Base-by-base conservation (phyloP, 1,284 basidiomycete species). In the Rhodotorula sp. region DNA sequence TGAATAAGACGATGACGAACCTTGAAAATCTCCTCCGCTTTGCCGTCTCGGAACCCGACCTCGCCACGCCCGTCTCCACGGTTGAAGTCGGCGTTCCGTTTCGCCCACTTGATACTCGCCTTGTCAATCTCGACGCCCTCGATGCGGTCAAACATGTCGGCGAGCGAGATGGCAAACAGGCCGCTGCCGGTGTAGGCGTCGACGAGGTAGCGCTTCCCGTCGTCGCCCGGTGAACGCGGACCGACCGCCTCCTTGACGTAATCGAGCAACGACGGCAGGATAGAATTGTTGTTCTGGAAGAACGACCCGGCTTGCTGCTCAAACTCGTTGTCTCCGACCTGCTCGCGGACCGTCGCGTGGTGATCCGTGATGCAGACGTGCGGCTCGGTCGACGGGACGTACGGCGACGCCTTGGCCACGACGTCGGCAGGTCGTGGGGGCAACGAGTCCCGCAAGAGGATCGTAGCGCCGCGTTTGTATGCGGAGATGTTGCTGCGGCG, bases 181-280 rank as follows among this genome's bases (percentile, higher is more conserved):
- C 96, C 96, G 8, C 89, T 89, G 51, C 92, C 93, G 80, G 93
- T 95, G 82, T 96, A 96, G 3, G 93, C 89, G 80, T 97, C 93
- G 48, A 97, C 91, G 39, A 97, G 87, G 80, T 93, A 92, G 0
- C 90, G 92, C 2, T 90, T 88, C 3, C 77, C 31, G 60, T 71
- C 57, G 64, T 72, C 63, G 58, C 63, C 54, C 20, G n/a, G 18
- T 16, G 8, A 14, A 18, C 62, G 62, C 21, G 65, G 67, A 65
- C 70, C 77, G 78, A 93, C 88, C 60, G 90, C 87, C 56, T 89
- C 85, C 67, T 87, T 86, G 68, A 97, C 91, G 82, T 95, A 93
- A 70, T 87, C 82, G 14, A 92, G 90, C 62, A 99, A 86, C 0
- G 91, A 88, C 14, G 89, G 85, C 23, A 99, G 87, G 65, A 97